Conservation (phyloP, 2,329 filamentous ascomycete species). For the Aschersonia sp. region DNA sequence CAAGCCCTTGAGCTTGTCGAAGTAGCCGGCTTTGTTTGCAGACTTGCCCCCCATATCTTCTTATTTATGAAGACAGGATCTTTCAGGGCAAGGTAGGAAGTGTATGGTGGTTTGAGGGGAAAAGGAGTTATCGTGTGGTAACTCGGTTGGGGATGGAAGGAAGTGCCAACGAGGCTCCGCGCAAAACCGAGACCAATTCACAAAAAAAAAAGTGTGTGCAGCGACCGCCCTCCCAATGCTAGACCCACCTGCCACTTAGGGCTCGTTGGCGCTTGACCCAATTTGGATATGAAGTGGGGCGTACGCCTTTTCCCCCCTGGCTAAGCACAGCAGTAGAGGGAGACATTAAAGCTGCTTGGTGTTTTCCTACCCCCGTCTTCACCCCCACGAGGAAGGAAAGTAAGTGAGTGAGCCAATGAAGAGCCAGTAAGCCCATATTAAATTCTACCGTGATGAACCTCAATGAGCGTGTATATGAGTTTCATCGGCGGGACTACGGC, state of each 20-base stretch:
- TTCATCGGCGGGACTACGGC: too few species aligned
- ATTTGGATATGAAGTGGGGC: background rate
- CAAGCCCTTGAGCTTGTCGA: conserved; percentile 97
- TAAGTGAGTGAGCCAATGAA: too few species aligned
- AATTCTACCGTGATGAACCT: too few species aligned
- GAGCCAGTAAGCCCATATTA: too few species aligned
- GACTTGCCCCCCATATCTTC: conserved; percentile 99
- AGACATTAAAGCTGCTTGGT: background rate
- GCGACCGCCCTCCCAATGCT: too few species aligned
- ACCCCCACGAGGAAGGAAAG: too few species aligned
- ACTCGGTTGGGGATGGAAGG: too few species aligned
- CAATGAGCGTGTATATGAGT: too few species aligned
- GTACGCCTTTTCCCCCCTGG: background rate
- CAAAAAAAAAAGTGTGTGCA: too few species aligned
- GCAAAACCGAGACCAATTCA: too few species aligned
- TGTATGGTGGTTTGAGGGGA: background rate
- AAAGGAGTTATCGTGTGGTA: background rate
- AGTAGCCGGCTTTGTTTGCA: conserved; percentile 88
- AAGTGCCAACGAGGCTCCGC: too few species aligned
- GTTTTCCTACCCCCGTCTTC: background rate
- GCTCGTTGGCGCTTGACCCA: background rate
- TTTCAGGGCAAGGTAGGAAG: conserved; percentile 63
- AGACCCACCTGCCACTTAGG: background rate
- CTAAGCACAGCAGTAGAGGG: background rate
- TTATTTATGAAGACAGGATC: conserved; percentile 75